Evolutionary conservation across 2,329 filamentous ascomycete species (phyloP).

Genomic region (Fusarium subtropicale): DNA sequence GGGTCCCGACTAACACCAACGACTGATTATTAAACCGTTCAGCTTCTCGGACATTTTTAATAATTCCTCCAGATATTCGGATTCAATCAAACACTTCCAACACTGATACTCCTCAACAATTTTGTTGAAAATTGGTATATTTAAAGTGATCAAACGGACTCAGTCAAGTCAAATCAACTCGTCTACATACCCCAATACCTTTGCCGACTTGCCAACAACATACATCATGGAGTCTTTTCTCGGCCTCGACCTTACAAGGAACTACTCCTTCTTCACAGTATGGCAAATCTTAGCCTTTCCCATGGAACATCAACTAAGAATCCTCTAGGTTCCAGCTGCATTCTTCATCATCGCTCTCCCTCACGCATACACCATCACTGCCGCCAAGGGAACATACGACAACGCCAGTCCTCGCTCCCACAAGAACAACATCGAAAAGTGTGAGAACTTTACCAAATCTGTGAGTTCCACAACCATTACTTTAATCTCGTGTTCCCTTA

Average conservation of each 20-base stretch:
- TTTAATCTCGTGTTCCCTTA: background rate
- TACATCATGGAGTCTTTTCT: conserved; percentile 49
- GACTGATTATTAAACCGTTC: conserved; percentile 33
- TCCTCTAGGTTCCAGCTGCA: conserved; percentile 55
- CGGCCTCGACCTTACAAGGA: conserved; percentile 52
- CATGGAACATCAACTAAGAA: background rate
- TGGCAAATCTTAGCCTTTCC: background rate
- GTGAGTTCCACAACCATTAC: conserved; percentile 28
- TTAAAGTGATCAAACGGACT: background rate
- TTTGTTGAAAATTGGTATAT: background rate
- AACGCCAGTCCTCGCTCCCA: conserved; percentile 54
- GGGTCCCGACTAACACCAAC: conserved; percentile 12
- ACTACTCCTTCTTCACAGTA: conserved; percentile 52
- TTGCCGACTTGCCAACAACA: background rate
- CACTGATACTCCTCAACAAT: conserved; percentile 24
- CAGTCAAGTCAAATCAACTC: conserved; percentile 1
- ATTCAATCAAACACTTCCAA: background rate
- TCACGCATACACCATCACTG: conserved; percentile 49
- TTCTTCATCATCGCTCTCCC: conserved; percentile 53
- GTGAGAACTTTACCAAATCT: conserved; percentile 48
- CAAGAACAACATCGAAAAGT: conserved; percentile 48
- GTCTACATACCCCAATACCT: background rate
- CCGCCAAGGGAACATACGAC: conserved; percentile 52
- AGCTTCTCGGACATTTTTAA: conserved; percentile 20
- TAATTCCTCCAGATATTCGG: conserved; percentile 24